Evolutionary conservation across 805 yeast species (phyloP).

Genomic region (Brettanomyces naardenensis): DNA sequence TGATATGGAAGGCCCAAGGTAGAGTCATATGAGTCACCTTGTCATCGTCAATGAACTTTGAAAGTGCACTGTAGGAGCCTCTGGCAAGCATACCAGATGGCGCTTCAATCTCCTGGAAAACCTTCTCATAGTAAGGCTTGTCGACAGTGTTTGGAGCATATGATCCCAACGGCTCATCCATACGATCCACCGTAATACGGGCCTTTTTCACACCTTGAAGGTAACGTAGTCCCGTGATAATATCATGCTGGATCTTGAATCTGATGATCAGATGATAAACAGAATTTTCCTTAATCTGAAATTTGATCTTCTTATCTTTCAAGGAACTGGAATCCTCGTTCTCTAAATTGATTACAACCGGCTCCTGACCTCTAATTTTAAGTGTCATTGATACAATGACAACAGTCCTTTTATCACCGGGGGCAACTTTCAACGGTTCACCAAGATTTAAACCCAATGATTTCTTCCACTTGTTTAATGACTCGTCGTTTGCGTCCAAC

Average conservation of each 20-base stretch:
- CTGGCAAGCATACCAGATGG: constrained; percentile 87
- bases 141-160: constrained; percentile 82
- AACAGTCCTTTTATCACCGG: constrained; percentile 69
- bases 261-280: constrained; percentile 63
- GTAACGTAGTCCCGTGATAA: constrained; percentile 84
- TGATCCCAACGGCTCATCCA: constrained; percentile 84
- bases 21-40: constrained; percentile 60
- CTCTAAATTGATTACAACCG: constrained; percentile 64
- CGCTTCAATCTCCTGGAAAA: constrained; percentile 74
- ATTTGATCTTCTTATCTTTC: constrained; percentile 46
- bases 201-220: constrained; percentile 79
- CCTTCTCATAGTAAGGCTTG: constrained; percentile 68
- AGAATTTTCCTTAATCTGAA: constrained; percentile 72
- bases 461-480: constrained; percentile 85
- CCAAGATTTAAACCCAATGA: constrained; percentile 69
- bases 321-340: constrained; percentile 46
- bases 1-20: constrained; percentile 82
- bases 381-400: constrained; percentile 74
- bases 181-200: constrained; percentile 79
- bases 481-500: constrained; percentile 85
- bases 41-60: constrained; percentile 86
- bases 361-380: constrained; percentile 56
- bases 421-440: constrained; percentile 49
- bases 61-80: constrained; percentile 73
- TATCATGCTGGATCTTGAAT: constrained; percentile 75